A percentile compares a stretch with the other conserved stretches of the same genome.
These are phyloP conservation scores for Linnemannia schmuckeri DNA, from an alignment of 192 early-diverging fungal genomes.

Conservation along the genomic window DNA sequence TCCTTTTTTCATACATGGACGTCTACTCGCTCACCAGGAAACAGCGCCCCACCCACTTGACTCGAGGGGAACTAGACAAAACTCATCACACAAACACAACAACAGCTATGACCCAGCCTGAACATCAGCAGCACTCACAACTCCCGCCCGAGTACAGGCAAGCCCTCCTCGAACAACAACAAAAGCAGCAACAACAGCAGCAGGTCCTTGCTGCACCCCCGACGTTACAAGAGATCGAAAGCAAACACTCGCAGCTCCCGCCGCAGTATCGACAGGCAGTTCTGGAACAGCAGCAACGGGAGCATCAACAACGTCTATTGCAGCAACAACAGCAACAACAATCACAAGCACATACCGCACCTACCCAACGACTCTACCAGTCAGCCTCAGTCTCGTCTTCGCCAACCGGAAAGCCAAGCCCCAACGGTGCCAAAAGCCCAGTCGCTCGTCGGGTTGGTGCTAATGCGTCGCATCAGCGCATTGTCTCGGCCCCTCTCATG, in stretches of 20 bases:
- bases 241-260: slow-evolving; percentile 39
- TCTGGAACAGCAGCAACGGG: slow-evolving; percentile 46
- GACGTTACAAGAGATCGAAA: slow-evolving; percentile 40
- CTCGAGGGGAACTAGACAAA: slow-evolving; percentile 36
- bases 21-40: slow-evolving; percentile 52
- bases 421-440: slow-evolving; percentile 6
- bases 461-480: slow-evolving; percentile 30
- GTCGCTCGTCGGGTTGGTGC: neutral
- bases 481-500: slow-evolving; percentile 27
- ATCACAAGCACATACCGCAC: slow-evolving; percentile 14
- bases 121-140: slow-evolving; percentile 26
- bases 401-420: slow-evolving; percentile 6
- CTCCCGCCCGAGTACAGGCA: slow-evolving; percentile 18
- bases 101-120: slow-evolving; percentile 19
- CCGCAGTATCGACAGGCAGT: slow-evolving; percentile 51
- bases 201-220: slow-evolving; percentile 18
- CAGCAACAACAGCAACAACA: slow-evolving; percentile 41
- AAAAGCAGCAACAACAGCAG: slow-evolving; percentile 20
- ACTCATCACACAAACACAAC: neutral
- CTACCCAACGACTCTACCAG: slow-evolving; percentile 10
- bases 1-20: slow-evolving; percentile 36
- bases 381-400: slow-evolving; percentile 35
- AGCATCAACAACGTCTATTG: slow-evolving; percentile 36
- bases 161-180: slow-evolving; percentile 20
- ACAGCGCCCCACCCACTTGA: slow-evolving; percentile 53